A percentile compares a stretch with the other conserved stretches of the same genome.
Evolutionary conservation across 148 eudicot genomes (phyloP).

Genomic region (Rhododendron mucronatum): DNA sequence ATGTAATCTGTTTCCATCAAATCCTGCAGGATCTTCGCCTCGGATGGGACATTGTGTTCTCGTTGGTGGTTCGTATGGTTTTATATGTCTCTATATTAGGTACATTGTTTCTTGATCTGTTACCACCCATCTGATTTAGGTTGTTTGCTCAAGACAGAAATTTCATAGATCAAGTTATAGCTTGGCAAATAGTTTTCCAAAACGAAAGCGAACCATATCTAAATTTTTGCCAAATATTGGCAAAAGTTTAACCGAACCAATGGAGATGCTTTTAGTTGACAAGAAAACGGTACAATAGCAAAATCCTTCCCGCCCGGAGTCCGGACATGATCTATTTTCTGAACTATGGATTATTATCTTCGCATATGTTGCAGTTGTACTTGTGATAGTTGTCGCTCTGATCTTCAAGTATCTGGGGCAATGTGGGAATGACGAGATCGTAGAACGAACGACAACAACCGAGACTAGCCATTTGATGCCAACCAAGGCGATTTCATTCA

Average conservation of each 20-base stretch:
- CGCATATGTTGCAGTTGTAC: not conserved
- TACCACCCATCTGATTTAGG: not conserved
- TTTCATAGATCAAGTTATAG: not conserved
- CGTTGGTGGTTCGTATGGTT: not conserved
- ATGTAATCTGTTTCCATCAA: not conserved
- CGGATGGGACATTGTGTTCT: not conserved
- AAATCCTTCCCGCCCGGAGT: too few relatives aligned
- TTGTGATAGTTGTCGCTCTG: constrained; percentile 11
- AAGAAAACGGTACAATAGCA: too few relatives aligned
- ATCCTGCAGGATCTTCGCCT: not conserved
- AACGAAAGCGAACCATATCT: not conserved
- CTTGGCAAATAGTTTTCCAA: not conserved
- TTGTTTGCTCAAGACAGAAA: not conserved
- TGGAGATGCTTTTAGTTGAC: not conserved
- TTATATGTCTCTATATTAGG: not conserved
- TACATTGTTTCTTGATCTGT: not conserved
- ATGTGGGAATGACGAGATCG: not conserved
- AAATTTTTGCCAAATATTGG: not conserved
- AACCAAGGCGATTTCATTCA: constrained; percentile 5
- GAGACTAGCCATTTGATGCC: constrained; percentile 29
- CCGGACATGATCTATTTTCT: not conserved
- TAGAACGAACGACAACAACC: not conserved
- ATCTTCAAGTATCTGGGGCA: constrained; percentile 22
- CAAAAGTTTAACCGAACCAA: not conserved
- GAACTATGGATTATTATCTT: not conserved